A percentile compares a stretch with the other conserved stretches of the same genome.
Evolutionary conservation across 2,329 filamentous ascomycete species (phyloP).

Genomic region (Paraphoma sp.): DNA sequence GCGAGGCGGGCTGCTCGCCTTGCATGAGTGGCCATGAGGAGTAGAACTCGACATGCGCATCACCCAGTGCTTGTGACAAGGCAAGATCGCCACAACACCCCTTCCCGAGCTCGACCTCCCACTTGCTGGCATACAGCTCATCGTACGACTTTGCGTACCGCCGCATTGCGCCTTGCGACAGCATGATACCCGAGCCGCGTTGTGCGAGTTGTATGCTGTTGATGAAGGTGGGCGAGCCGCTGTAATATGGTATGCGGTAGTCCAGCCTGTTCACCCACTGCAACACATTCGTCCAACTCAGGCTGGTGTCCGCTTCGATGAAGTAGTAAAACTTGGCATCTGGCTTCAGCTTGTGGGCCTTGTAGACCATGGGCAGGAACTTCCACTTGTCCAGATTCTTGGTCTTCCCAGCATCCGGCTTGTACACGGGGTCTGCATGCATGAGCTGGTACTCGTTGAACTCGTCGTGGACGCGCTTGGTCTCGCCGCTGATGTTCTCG

Average conservation of each 20-base stretch:
- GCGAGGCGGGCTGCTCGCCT: conserved; percentile 48
- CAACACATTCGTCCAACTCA: conserved; percentile 48
- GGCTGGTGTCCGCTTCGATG: conserved; percentile 43
- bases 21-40: conserved; percentile 53
- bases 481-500: conserved; percentile 44
- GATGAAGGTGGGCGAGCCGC: conserved; percentile 48
- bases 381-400: conserved; percentile 66
- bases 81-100: conserved; percentile 49
- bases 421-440: conserved; percentile 50
- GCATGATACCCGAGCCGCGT: conserved; percentile 51
- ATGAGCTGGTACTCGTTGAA: conserved; percentile 61
- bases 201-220: conserved; percentile 50
- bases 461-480: conserved; percentile 52
- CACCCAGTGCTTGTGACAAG: conserved; percentile 41
- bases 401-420: conserved; percentile 52
- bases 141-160: conserved; percentile 41
- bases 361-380: conserved; percentile 62
- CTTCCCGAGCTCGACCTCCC: conserved; percentile 40
- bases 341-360: conserved; percentile 49
- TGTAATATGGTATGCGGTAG: conserved; percentile 50
- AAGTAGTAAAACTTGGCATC: conserved; percentile 40
- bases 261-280: conserved; percentile 50
- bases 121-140: conserved; percentile 36
- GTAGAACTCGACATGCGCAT: conserved; percentile 46
- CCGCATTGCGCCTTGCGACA: conserved; percentile 50